Base-by-base conservation (phyloP, 225 moss, liverwort and hornwort species). In the Straminergon stramineum region DNA sequence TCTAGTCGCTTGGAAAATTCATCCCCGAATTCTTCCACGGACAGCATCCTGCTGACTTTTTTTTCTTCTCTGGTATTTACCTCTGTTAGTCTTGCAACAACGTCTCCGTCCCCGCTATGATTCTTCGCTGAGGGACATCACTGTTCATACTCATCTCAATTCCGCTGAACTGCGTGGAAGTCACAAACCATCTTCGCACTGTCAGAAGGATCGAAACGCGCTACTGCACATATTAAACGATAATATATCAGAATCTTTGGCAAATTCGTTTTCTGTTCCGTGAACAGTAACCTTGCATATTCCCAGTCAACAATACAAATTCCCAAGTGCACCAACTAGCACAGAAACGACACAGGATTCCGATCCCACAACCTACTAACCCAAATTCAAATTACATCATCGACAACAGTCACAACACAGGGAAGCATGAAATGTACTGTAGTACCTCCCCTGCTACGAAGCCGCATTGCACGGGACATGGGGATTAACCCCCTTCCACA, bases 1-100 rank as follows among this genome's bases (percentile, higher is more conserved):
- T 91, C 94, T 88, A 89, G 78, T 69, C 92, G 62, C 76, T 86
- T 89, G 56, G 91, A 69, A 56, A 93, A 93, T 18, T 71, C 90
- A 88, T 92, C 92, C 83, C 90, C 93, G 26, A 92, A 90, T 56
- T 91, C 92, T 68, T 91, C 93, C 17, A 84, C 83, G 45, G 94
- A 87, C 51, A 91, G 83, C 93, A 91, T 92, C 74, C 90, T 93
- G 37, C 71, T 66, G 41, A 35, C 85, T 90, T 63, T 20, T 57
- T n/a, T 27, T 12, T 10, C 26, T 52, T 34, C 67, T 35, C 23
- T 18, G 11, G 17, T n/a, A 26, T 17, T 31, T 31, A 17, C 66
- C 28, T 35, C 64, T 37, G 43, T 69, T 70, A 78, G 26, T 32
- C 78, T 31, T 77, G 81, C 51, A 52, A 78, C 55, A 34, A 27